Percentiles rank a stretch among this genome's conserved stretches.
Conservation (phyloP, 345 rosid species). For the Sisymbrium altissimum region DNA sequence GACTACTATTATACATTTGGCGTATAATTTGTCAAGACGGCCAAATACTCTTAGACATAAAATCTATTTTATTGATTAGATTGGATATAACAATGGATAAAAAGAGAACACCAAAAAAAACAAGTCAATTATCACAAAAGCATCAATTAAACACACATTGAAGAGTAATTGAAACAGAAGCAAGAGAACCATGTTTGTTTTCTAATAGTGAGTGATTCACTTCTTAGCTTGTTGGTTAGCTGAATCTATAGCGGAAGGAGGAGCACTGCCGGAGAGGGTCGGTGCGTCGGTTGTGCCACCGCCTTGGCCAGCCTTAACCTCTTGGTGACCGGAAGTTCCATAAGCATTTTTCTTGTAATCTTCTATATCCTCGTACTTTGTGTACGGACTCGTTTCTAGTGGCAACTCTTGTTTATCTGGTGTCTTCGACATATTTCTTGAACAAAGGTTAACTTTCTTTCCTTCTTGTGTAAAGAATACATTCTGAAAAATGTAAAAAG, state of each 20-base stretch:
- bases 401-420: constrained; percentile 38
- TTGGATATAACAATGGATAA: background rate
- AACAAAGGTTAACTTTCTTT: background rate
- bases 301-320: constrained; percentile 41
- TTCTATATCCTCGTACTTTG: constrained; percentile 42
- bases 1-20: background rate
- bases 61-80: background rate
- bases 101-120: background rate
- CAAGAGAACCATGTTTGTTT: background rate
- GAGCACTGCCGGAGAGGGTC: constrained; percentile 38
- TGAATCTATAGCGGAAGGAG: constrained; percentile 19
- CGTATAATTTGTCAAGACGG: background rate
- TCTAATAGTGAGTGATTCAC: constrained; percentile 9
- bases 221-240: constrained; percentile 32
- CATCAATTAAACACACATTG: background rate
- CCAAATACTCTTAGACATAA: background rate
- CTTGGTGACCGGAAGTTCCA: constrained; percentile 52
- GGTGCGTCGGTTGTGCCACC: constrained; percentile 55
- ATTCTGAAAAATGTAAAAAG: background rate
- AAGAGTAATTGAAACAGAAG: background rate
- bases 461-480: background rate
- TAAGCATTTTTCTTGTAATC: constrained; percentile 45
- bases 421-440: constrained; percentile 16
- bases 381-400: constrained; percentile 46
- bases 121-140: background rate